These are phyloP conservation scores for Wickerhamomyces chaumierensis DNA, from an alignment of 805 yeast species.

Conservation along the genomic window DNA sequence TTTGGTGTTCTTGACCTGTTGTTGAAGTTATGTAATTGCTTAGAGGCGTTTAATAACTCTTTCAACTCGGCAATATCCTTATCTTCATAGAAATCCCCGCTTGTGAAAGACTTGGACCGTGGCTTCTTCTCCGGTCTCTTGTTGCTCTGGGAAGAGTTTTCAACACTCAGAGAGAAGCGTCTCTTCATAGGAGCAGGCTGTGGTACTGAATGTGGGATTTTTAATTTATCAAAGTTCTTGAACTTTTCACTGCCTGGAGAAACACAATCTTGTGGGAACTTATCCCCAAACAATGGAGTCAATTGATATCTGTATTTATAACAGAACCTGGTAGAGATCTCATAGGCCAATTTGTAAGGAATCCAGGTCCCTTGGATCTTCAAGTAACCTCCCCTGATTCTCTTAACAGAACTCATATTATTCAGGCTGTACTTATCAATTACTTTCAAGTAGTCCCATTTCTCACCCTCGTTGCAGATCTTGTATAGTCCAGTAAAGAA, in stretches of 20 bases:
- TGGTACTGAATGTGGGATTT: slow-evolving; percentile 5
- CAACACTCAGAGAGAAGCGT: neutral
- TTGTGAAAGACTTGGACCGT: slow-evolving; percentile 16
- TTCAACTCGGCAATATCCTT: slow-evolving; percentile 15
- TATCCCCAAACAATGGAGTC: slow-evolving; percentile 69
- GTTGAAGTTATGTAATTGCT: slow-evolving; percentile 15
- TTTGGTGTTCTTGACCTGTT: neutral
- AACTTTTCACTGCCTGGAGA: slow-evolving; percentile 13
- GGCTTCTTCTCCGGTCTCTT: slow-evolving; percentile 2
- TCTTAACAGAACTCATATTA: slow-evolving; percentile 51
- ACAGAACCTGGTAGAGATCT: slow-evolving; percentile 65
- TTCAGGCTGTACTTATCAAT: slow-evolving; percentile 20
- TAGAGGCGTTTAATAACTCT: slow-evolving; percentile 18
- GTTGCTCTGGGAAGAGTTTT: neutral
- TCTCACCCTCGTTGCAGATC: slow-evolving; percentile 3
- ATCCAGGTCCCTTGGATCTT: slow-evolving; percentile 95
- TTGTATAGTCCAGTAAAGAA: slow-evolving; percentile 14
- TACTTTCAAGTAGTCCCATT: slow-evolving; percentile 25
- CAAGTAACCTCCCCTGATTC: slow-evolving; percentile 83
- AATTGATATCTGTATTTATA: slow-evolving; percentile 65
- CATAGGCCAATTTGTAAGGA: slow-evolving; percentile 56
- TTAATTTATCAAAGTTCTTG: slow-evolving; percentile 14
- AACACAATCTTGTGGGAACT: slow-evolving; percentile 33
- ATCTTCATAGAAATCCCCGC: neutral
- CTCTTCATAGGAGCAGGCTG: neutral